Conservation (phyloP, 257 asterid species). For the Parsonsia alboflavescens region DNA sequence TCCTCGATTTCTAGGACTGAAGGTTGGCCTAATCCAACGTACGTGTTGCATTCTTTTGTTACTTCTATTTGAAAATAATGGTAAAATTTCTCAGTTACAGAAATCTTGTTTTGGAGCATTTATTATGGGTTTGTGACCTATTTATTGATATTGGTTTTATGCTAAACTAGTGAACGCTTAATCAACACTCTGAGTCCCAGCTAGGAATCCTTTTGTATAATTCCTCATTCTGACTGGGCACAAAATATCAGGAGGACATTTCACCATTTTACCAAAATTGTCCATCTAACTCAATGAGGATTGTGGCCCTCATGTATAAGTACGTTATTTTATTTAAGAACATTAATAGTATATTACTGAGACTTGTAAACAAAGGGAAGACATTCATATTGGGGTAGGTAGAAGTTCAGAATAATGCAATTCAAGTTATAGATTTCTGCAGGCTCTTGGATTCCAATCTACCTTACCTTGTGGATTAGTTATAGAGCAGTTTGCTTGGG, state of each 20-base stretch:
- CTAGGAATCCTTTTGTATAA: background rate
- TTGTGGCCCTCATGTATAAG: background rate
- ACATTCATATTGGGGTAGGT: background rate
- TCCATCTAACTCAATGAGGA: background rate
- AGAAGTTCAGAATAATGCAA: too few species aligned
- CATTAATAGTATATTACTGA: too few species aligned
- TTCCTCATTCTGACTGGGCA: background rate
- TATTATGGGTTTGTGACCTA: background rate
- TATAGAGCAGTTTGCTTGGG: background rate
- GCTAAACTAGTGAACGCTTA: background rate
- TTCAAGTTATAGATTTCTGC: background rate
- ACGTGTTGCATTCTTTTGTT: constrained; percentile 34
- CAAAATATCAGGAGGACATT: background rate
- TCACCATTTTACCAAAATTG: background rate
- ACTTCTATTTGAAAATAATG: background rate
- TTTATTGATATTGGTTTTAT: background rate
- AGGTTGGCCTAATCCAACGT: constrained; percentile 99
- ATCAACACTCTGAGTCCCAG: background rate
- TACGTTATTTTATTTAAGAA: background rate
- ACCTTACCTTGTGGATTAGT: background rate
- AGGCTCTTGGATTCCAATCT: background rate
- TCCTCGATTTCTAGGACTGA: constrained; percentile 94
- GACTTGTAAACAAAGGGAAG: background rate
- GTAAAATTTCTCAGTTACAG: background rate
- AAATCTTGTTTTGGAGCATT: background rate